phyloP scores from a whole-genome alignment of 257 asterid species.

The Petunia axillaris region DNA sequence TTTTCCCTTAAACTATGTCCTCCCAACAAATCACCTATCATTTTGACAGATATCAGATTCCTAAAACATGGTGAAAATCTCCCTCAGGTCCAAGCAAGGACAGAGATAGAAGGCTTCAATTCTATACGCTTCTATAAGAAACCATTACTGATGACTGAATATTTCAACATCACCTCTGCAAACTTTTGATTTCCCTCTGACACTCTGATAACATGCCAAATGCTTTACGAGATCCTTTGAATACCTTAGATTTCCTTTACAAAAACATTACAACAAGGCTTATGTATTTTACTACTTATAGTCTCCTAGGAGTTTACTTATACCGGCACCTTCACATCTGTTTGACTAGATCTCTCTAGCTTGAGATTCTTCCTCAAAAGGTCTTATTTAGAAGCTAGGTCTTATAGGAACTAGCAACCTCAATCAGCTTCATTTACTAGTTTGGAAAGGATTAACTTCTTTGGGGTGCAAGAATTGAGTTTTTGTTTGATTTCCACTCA shows the following conservation, averaged over 20 bases:
- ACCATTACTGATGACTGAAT: neutral
- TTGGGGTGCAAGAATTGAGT: neutral
- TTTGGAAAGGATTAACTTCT: neutral
- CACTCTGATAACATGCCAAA: neutral
- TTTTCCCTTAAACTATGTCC: neutral
- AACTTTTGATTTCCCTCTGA: neutral
- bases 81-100: neutral
- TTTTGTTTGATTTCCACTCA: neutral
- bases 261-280: neutral
- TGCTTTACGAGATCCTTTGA: neutral
- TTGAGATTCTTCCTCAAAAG: neutral
- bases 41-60: neutral
- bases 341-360: neutral
- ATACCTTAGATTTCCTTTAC: neutral
- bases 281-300: neutral
- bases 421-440: neutral
- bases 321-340: neutral
- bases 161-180: neutral
- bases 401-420: neutral
- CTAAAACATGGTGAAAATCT: neutral
- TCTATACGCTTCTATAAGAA: neutral
- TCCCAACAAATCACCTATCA: neutral
- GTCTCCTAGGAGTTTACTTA: neutral
- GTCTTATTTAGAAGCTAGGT: neutral
- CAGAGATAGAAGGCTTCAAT: neutral